Evolutionary conservation across 805 yeast species (phyloP), one percentile per base, ranked within the genome.

Genomic region (Kurtzmaniella fragi): DNA sequence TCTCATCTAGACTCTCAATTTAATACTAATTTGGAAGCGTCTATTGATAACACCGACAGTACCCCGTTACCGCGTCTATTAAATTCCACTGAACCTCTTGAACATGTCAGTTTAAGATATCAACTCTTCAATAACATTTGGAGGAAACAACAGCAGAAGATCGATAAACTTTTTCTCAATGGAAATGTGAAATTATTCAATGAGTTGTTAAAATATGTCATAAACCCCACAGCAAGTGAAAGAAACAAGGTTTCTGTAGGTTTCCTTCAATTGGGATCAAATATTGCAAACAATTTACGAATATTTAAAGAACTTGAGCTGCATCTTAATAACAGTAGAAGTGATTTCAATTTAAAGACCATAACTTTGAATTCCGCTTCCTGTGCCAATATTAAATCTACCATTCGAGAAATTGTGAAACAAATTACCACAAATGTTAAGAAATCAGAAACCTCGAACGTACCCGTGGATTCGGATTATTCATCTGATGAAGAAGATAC

Each of bases 201-300:
- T 9, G 43, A 50, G 25, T 52, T 68, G 34, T 29, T 48, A 17
- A 39, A 38, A 28, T 67, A 59, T 38, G 46, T 63, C 35, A 37
- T 42, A 11, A 44, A 40, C 23, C 20, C 47, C 43, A 17, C 32
- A 14, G n/a, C 16, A 28, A 28, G 14, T 11, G 33, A 16, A 10
- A 8, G 39, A 31, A 32, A 32, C 12, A 58, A 59, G 41, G 42
- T 66, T 6, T 57, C 57, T 9, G 50, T 56, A 8, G 71, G 65
- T 2, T 64, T 59, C 39, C 49, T 68, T 14, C 64, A 55, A 42
- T 47, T 68, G 37, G 61, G 67, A 23, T 58, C 71, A 12, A 67
- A 68, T 45, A 61, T 61, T 9, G 70, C 71, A 28, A 67, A 67
- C 44, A 68, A 67, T 46, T 46, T 56, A 31, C 50, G 72, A 17